phyloP scores from a whole-genome alignment of 495 filamentous ascomycete genomes.

The Talaromyces nanjingensis region DNA sequence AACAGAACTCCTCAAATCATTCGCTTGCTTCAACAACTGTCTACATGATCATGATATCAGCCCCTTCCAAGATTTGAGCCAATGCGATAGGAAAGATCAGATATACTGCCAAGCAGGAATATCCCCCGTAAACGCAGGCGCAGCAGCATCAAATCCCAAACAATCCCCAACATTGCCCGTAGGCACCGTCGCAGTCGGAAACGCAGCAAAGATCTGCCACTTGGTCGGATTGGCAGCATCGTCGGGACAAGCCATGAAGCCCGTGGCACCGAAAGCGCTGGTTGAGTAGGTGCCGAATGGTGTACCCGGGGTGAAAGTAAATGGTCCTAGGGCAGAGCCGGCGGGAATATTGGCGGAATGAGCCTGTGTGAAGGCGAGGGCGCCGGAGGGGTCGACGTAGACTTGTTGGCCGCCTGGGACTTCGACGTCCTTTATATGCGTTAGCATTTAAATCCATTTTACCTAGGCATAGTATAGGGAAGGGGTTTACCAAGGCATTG shows the following conservation, averaged over 20 bases:
- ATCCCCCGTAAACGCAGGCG: slow-evolving; percentile 18
- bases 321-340: slow-evolving; percentile 41
- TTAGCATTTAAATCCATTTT: too few species aligned
- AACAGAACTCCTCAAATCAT: neutral
- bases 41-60: neutral
- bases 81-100: slow-evolving; percentile 13
- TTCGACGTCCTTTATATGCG: slow-evolving; percentile 28
- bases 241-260: slow-evolving; percentile 41
- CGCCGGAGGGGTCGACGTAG: slow-evolving; percentile 51
- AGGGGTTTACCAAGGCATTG: slow-evolving; percentile 21
- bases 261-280: slow-evolving; percentile 24
- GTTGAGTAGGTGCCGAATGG: slow-evolving; percentile 24
- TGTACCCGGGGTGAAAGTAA: slow-evolving; percentile 25
- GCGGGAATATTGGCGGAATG: slow-evolving; percentile 52
- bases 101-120: slow-evolving; percentile 37
- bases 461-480: too few species aligned
- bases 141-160: slow-evolving; percentile 33
- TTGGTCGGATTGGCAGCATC: slow-evolving; percentile 3
- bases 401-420: slow-evolving; percentile 62
- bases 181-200: slow-evolving; percentile 34
- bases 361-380: slow-evolving; percentile 51
- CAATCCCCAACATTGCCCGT: slow-evolving; percentile 29
- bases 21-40: neutral
- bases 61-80: too few species aligned
- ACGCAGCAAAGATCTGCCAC: slow-evolving; percentile 39